phyloP scores from a whole-genome alignment of 768 basidiomycete species.

The Suillus lakei region DNA sequence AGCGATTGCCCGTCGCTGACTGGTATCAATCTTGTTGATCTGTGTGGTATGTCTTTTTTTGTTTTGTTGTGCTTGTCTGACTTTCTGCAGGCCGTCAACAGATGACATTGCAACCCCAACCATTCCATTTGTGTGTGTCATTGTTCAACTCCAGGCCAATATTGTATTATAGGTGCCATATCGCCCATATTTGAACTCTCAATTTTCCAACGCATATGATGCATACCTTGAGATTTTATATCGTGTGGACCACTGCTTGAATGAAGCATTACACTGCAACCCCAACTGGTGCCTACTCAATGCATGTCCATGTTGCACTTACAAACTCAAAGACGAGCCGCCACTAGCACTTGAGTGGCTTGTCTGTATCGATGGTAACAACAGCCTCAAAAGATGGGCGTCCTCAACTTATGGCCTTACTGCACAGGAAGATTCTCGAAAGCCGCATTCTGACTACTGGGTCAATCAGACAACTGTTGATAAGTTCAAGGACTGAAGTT shows the following conservation, averaged over 20 bases:
- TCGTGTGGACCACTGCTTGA: not conserved
- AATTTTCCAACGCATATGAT: conserved; percentile 12
- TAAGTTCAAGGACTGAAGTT: conserved; percentile 1
- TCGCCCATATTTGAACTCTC: not conserved
- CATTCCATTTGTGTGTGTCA: not conserved
- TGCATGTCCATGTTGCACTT: conserved; percentile 14
- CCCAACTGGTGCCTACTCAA: conserved; percentile 18
- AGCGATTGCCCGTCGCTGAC: too few species aligned
- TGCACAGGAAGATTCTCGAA: not conserved
- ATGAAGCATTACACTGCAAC: not conserved
- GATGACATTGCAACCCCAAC: too few species aligned
- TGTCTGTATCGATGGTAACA: conserved; percentile 8
- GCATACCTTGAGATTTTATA: conserved; percentile 13
- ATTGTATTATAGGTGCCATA: conserved; percentile 3
- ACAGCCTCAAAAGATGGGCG: not conserved
- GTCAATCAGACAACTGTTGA: not conserved
- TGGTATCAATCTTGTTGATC: too few species aligned
- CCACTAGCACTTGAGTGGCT: not conserved
- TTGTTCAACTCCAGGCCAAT: not conserved
- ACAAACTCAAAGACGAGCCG: conserved; percentile 4
- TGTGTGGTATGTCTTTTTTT: too few species aligned
- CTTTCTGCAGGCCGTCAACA: too few species aligned
- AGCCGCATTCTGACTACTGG: conserved; percentile 3
- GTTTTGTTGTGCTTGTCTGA: too few species aligned
- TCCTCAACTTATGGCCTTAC: not conserved